Base-by-base conservation (phyloP, 1,284 basidiomycete species). In the Kwoniella shivajii region DNA sequence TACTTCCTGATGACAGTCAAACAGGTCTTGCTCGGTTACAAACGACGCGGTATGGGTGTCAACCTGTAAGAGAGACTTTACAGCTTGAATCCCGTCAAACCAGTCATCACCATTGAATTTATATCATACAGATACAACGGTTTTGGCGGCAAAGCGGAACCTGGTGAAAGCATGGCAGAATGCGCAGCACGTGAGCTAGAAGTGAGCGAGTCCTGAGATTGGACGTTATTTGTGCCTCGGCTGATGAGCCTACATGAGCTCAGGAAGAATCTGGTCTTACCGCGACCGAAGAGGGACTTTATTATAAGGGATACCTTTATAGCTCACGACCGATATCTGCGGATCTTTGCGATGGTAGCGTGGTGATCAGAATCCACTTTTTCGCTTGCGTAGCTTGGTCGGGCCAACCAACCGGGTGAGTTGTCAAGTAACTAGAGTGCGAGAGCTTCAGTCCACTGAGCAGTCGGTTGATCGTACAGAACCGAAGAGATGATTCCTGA, bases 231-330 rank as follows among this genome's bases (percentile, higher is more conserved):
- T n/a, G n/a, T n/a, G n/a, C n/a, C 13, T 29, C 6, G n/a, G 36
- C 20, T 50, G 26, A 51, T 41, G 4, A n/a, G 36, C 18, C 20
- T 11, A 4, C 14, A 22, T 31, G 43, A 39, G 18, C 4, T 9
- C 61, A 91, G 89, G 89, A 92, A 80, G 89, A 91, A 77, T 83
- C 88, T 4, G 86, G 88, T 0, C 84, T 91, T 39, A 79, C 76
- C 14, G 85, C 87, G 0, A 31, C 42, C 4, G 76, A 82, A 2
- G 38, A 33, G 0, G 54, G 54, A 4, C 9, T 73, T 18, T 20
- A 47, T 5, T 24, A 51, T 1, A 52, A 37, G 16, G 70, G 70
- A 2, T 29, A 44, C 1, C 34, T 72, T 0, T 27, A 47, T 37
- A 67, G 67, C 16, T 38, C 50, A 18, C 57, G 64, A 4, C 68